Conservation (phyloP, 1,139 yeast genomes). For the Hemisphaericaspora lyxosophila region DNA sequence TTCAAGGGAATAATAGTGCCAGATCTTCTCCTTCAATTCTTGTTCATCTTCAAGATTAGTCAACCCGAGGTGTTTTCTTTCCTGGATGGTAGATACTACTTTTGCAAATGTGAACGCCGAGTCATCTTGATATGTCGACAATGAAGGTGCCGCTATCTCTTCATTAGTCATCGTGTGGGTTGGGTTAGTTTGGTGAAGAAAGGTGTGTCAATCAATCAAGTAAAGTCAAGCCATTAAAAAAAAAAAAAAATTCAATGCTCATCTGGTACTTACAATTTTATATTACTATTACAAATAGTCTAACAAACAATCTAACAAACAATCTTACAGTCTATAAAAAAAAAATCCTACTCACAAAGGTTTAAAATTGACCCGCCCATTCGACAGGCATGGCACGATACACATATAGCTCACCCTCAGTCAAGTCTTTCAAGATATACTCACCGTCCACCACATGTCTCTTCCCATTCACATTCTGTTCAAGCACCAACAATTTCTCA, state of each 20-base stretch:
- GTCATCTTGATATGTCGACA: constrained; percentile 63
- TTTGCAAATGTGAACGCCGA: constrained; percentile 45
- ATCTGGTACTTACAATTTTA: background rate
- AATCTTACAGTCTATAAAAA: too few relatives aligned
- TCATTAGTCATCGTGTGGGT: constrained; percentile 3
- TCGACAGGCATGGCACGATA: constrained; percentile 56
- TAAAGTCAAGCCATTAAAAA: too few relatives aligned
- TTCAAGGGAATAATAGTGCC: constrained; percentile 53
- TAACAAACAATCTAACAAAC: background rate
- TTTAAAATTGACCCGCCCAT: constrained; percentile 44
- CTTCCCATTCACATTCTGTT: constrained; percentile 60
- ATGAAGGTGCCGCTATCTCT: constrained; percentile 48
- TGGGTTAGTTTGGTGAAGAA: too few relatives aligned
- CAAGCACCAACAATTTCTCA: constrained; percentile 44
- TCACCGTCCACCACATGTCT: constrained; percentile 49
- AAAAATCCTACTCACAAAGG: background rate
- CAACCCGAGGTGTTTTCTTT: constrained; percentile 34
- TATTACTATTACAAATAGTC: background rate
- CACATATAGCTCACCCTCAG: constrained; percentile 48
- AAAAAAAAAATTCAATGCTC: constrained; percentile 2
- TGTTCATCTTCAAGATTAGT: constrained; percentile 20
- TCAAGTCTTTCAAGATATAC: constrained; percentile 42
- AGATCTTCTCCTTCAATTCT: constrained; percentile 32
- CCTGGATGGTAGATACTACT: constrained; percentile 28
- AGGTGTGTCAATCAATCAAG: too few relatives aligned